A percentile compares a stretch with the other conserved stretches of the same genome.
These are phyloP conservation scores for Gypsophila paniculata DNA, from an alignment of 179 eudicot genomes.

Conservation along the genomic window DNA sequence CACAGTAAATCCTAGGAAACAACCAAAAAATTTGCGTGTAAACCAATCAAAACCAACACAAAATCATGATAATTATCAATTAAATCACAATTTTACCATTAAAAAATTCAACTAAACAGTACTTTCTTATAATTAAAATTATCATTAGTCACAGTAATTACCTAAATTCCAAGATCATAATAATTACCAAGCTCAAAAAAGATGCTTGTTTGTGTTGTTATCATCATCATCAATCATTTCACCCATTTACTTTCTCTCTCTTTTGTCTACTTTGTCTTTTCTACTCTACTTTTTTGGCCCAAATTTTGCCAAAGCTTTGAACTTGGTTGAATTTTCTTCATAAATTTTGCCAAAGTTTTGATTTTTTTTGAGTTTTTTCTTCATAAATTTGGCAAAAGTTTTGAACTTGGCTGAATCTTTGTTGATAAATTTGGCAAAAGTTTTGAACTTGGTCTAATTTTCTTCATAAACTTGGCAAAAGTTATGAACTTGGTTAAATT, in stretches of 20 bases:
- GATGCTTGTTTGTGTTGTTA: constrained; percentile 23
- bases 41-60: not conserved
- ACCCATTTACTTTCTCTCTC: constrained; percentile 19
- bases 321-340: constrained; percentile 1
- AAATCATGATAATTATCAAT: not conserved
- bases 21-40: too few relatives aligned
- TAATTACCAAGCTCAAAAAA: constrained; percentile 13
- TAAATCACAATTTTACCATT: not conserved
- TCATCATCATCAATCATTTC: constrained; percentile 13
- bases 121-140: too few relatives aligned
- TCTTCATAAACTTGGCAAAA: too few relatives aligned
- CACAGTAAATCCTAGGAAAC: too few relatives aligned
- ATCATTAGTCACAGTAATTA: not conserved
- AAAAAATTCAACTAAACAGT: constrained; percentile 10
- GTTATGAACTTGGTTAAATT: too few relatives aligned
- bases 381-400: too few relatives aligned
- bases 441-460: too few relatives aligned
- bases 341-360: not conserved
- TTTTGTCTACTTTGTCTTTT: not conserved
- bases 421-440: too few relatives aligned
- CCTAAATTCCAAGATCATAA: constrained; percentile 27
- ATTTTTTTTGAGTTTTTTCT: not conserved
- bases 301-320: not conserved
- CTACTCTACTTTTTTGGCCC: constrained; percentile 12
- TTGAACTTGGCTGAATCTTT: too few relatives aligned